Evolutionary conservation across 2,329 filamentous ascomycete genomes (phyloP), one percentile per base, ranked within the genome.

Genomic region (Aspergillus terreus): DNA sequence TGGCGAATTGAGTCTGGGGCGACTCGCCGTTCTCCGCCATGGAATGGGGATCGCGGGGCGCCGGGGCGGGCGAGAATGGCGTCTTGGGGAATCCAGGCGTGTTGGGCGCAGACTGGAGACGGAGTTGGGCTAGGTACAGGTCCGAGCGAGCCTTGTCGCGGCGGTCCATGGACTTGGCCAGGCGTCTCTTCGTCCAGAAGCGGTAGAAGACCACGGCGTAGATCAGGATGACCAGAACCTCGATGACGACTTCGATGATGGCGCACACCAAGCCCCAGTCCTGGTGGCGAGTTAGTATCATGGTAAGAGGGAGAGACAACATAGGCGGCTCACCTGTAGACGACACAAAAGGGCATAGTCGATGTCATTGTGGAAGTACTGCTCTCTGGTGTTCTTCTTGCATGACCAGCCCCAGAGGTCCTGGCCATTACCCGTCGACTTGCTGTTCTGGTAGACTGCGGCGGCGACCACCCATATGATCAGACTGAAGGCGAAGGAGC

Each of bases 401-500:
- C 94, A 99, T n/a, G 90, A 84, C 94, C 94, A 99, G 53, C 92
- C 92, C 94, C 94, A 99, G 72, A 99, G 83, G 71, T 99, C 94
- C 72, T 96, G 84, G 65, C 88, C 88, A 58, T 83, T 76, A 66
- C 83, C 83, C 66, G 81, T 88, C 63, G 84, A 82, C 69, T 86
- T 88, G 51, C 84, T 84, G 63, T 87, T 82, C 69, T 97, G 91
- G 63, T 96, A 82, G 51, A 96, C 75, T 52, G 86, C 90, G 36
- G 92, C 92, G 30, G 90, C 91, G 32, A 94, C 78, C 49, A 86
- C 85, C 94, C 94, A 99, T 79, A 99, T 89, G 65, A 95, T 75
- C 71, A 95, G 87, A 69, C 88, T 94, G 72, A 95, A 86, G 67
- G 94, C 86, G 79, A 97, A 97, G 82, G 92, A 96, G 61, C 85